Conservation (phyloP, 169 alveolate genomes). For the Cryptosporidium viatorum region DNA sequence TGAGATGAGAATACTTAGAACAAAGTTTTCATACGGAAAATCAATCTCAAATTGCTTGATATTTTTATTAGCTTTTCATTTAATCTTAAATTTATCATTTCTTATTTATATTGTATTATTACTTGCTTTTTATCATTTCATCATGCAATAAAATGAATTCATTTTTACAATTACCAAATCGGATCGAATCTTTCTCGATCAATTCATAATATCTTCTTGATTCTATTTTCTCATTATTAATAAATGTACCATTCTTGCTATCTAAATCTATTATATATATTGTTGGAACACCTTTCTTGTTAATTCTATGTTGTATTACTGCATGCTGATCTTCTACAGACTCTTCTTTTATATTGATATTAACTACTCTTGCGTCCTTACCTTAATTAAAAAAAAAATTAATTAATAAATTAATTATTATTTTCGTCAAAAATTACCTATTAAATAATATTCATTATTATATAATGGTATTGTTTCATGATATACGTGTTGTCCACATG, state of each 20-base stretch:
- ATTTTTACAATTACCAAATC: slow-evolving; percentile 84
- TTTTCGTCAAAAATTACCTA: slow-evolving; percentile 39
- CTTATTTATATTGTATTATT: not conserved
- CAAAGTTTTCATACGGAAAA: slow-evolving; percentile 3
- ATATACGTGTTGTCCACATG: slow-evolving; percentile 5
- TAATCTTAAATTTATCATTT: not conserved
- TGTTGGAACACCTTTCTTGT: slow-evolving; percentile 75
- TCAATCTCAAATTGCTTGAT: slow-evolving; percentile 3
- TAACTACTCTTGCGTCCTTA: slow-evolving; percentile 92
- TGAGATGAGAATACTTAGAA: slow-evolving; percentile 3
- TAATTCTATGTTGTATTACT: slow-evolving; percentile 93
- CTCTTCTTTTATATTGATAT: slow-evolving; percentile 88
- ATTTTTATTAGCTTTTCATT: slow-evolving; percentile 3
- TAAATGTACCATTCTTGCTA: slow-evolving; percentile 93
- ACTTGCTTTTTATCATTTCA: not conserved
- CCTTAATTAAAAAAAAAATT: slow-evolving; percentile 84
- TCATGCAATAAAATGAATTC: slow-evolving; percentile 86
- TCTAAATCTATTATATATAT: slow-evolving; percentile 96
- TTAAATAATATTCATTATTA: slow-evolving; percentile 81
- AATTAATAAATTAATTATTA: not conserved
- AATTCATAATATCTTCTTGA: slow-evolving; percentile 93
- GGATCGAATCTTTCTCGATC: slow-evolving; percentile 83
- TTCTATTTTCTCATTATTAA: slow-evolving; percentile 91
- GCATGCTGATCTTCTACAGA: slow-evolving; percentile 95
- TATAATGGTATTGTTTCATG: slow-evolving; percentile 83